Evolutionary conservation across 345 rosid species (phyloP), one percentile per base, ranked within the genome.

Genomic region (Clausena lansium): DNA sequence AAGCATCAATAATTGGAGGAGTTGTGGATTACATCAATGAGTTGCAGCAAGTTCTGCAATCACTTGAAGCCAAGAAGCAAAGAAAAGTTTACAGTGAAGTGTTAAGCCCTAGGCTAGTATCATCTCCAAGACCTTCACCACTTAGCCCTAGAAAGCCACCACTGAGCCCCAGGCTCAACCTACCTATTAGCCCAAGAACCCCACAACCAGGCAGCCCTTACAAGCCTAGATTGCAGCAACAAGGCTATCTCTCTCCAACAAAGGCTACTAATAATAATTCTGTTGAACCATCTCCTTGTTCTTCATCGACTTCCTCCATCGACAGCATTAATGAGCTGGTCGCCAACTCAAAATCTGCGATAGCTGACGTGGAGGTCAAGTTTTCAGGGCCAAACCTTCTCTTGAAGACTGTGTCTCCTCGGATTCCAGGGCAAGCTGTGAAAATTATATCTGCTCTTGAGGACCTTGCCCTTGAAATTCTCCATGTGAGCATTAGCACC

Each of bases 1-100:
- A 94, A 90, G 99, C 99, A 76, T 97, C 99, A 24, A 94, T 94
- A 45, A 97, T 97, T 41, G 98, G 97, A 58, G 99, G 99, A 6
- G 99, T 97, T 9, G 97, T 94, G 76, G 97, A 97, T 77, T 97
- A 94, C 88, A 93, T 97, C 79, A 91, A 87, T 30, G 99, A 97
- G 84, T 82, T 97, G 81, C 98, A 94, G 67, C 99, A 97, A 85
- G 76, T 97, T 76, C 92, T 97, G 7, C 95, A 91, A 57, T 90
- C 98, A 2, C 86, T 97, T 0, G 98, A 94, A 71, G 91, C 98
- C 79, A 97, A 94, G 84, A 97, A 94, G 84, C 96, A 97, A 83
- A 90, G 99, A 75, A 97, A 94, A 82, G 92, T 86, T 33, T 93
- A 86, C 64, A 90, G 84, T n/a, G 99, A 97, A 79, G 97, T 97